phyloP scores from a whole-genome alignment of 169 alveolate genomes.

The Plasmodium gaboni region DNA sequence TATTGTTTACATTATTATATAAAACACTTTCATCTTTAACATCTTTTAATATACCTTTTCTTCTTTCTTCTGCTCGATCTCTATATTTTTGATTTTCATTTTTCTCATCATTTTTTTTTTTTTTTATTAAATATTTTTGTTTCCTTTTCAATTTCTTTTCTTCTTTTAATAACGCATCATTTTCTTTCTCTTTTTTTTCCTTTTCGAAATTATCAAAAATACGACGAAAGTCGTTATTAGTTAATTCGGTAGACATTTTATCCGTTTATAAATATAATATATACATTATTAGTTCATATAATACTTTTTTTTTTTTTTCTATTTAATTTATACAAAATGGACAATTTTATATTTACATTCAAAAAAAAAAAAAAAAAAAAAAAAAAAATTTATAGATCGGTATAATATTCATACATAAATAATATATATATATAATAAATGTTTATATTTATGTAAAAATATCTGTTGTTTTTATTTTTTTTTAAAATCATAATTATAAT shows the following conservation, averaged over 20 bases:
- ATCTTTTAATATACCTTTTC: conserved; percentile 75
- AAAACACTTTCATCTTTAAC: conserved; percentile 56
- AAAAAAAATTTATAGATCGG: no score
- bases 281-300: no score
- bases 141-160: conserved; percentile 65
- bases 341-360: no score
- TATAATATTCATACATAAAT: no score
- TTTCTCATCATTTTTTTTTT: conserved; percentile 60
- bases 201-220: conserved; percentile 66
- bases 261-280: background rate
- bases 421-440: no score
- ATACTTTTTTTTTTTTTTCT: no score
- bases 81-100: conserved; percentile 44
- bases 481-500: no score
- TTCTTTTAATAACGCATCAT: conserved; percentile 28
- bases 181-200: conserved; percentile 72
- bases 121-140: conserved; percentile 57
- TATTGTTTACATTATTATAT: conserved; percentile 62
- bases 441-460: no score
- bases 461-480: no score
- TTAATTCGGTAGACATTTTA: conserved; percentile 58
- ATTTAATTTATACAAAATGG: no score
- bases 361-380: no score
- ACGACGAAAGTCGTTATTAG: conserved; percentile 58
- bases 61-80: conserved; percentile 76